Base-by-base conservation (phyloP, 208 protist species). In the Leptomonas pyrrhocoris region DNA sequence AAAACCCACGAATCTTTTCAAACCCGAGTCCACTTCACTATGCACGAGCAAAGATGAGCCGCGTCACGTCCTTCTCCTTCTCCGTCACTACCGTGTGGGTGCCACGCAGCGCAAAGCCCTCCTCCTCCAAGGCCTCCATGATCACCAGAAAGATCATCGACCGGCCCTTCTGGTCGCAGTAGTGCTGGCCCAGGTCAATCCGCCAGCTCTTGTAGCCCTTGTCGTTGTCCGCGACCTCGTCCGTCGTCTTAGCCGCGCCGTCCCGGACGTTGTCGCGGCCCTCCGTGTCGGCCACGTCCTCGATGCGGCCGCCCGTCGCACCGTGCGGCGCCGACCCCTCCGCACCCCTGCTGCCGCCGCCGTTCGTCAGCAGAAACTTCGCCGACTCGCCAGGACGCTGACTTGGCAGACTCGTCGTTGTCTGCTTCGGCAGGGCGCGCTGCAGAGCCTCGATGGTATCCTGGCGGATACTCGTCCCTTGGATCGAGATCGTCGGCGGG, bases 391-490 rank as follows among this genome's bases (percentile, higher is more conserved):
- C 59, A 2, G 60, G 69, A 40, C 73, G 73, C 66, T 88, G 75
- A 2, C 63, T 80, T 0, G 79, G 79, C 61, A 72, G 59, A 57
- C 74, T 85, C 8, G 86, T 92, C 53, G 81, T 89, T 34, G 86
- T 94, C 66, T 78, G 80, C 65, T 79, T 75, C 40, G 90, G 88
- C 49, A 95, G 77, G 1, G 74, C 63, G 19, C 66, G 62, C 77
- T 95, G 82, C 46, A 95, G 79, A 18, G 73, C 73, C n/a, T 92
- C 77, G 36, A 95, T 78, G 1, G 88, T 92, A 69, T 93, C 90
- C 62, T 93, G 85, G 28, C 86, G 85, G 15, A 95, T 81, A 60
- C 73, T 88, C 18, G 84, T 77, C 42, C 90, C 90, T 40, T 88
- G 76, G 40, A 95, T 82, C 30, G 79, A 76, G 53, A 96, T 51